Percentiles rank a stretch among this genome's conserved stretches.
Conservation (phyloP, 1,139 yeast species). For the Waltiozyma solani region DNA sequence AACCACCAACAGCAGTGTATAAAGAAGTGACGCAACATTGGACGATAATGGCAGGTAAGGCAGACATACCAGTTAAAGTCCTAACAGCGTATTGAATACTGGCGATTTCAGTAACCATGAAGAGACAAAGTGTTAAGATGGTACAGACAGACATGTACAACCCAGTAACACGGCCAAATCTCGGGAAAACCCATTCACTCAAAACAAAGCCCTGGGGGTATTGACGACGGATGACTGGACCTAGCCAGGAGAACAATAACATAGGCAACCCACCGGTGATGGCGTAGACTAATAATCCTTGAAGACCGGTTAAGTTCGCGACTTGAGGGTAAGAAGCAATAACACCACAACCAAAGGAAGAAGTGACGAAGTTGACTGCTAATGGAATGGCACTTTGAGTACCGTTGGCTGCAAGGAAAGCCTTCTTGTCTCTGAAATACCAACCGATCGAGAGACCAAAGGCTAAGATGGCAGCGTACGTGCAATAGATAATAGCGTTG, state of each 20-base stretch:
- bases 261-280: slow-evolving; percentile 80
- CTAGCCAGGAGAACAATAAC: slow-evolving; percentile 68
- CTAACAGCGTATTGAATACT: slow-evolving; percentile 71
- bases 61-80: slow-evolving; percentile 69
- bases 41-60: slow-evolving; percentile 78
- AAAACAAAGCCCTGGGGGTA: slow-evolving; percentile 90
- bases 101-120: slow-evolving; percentile 81
- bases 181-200: slow-evolving; percentile 87
- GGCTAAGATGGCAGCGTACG: slow-evolving; percentile 57
- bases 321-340: slow-evolving; percentile 80
- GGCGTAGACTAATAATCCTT: slow-evolving; percentile 78
- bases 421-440: slow-evolving; percentile 34
- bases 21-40: slow-evolving; percentile 87
- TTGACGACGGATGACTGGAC: slow-evolving; percentile 67
- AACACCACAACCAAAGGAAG: slow-evolving; percentile 92
- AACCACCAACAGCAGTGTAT: slow-evolving; percentile 86
- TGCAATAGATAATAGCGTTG: slow-evolving; percentile 69
- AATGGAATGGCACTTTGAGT: slow-evolving; percentile 75
- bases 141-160: slow-evolving; percentile 76
- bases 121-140: slow-evolving; percentile 74
- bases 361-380: slow-evolving; percentile 78
- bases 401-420: slow-evolving; percentile 68
- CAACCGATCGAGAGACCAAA: slow-evolving; percentile 52
- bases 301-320: slow-evolving; percentile 79
- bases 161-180: slow-evolving; percentile 68